A percentile compares a stretch with the other conserved stretches of the same genome.
phyloP scores from a whole-genome alignment of 495 filamentous ascomycete genomes.

The Penicillium canescens region DNA sequence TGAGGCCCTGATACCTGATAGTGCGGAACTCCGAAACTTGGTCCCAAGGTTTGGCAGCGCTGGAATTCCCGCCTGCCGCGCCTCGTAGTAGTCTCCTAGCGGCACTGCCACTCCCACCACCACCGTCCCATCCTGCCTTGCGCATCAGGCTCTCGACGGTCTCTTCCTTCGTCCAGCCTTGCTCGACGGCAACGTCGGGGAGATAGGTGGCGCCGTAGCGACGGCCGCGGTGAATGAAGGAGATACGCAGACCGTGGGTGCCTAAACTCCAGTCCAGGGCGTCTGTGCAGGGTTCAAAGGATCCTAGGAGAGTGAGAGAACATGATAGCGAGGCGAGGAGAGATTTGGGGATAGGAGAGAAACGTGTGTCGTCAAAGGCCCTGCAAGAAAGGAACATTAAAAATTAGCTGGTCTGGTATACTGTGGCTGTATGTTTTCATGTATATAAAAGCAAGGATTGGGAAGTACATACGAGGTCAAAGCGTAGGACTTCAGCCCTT shows the following conservation, averaged over 20 bases:
- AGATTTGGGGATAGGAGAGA: constrained; percentile 65
- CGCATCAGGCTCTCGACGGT: constrained; percentile 86
- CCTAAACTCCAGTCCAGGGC: constrained; percentile 86
- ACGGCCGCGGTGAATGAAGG: constrained; percentile 65
- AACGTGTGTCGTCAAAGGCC: constrained; percentile 85
- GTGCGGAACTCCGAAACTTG: constrained; percentile 70
- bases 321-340: constrained; percentile 71
- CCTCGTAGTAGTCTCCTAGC: constrained; percentile 46
- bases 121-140: constrained; percentile 79
- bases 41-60: constrained; percentile 56
- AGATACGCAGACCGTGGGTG: constrained; percentile 78
- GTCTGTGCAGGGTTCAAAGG: constrained; percentile 70
- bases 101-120: constrained; percentile 45
- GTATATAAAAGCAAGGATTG: background rate
- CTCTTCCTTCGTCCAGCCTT: constrained; percentile 95
- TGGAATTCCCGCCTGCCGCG: constrained; percentile 12
- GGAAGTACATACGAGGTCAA: constrained; percentile 67
- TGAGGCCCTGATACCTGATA: constrained; percentile 78
- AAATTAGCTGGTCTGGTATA: background rate
- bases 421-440: background rate
- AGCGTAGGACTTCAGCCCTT: constrained; percentile 78
- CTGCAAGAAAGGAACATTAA: constrained; percentile 33
- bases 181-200: constrained; percentile 87
- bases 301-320: constrained; percentile 71
- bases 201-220: constrained; percentile 77